phyloP scores from a whole-genome alignment of 345 rosid genomes.

The Aquilaria malaccensis region DNA sequence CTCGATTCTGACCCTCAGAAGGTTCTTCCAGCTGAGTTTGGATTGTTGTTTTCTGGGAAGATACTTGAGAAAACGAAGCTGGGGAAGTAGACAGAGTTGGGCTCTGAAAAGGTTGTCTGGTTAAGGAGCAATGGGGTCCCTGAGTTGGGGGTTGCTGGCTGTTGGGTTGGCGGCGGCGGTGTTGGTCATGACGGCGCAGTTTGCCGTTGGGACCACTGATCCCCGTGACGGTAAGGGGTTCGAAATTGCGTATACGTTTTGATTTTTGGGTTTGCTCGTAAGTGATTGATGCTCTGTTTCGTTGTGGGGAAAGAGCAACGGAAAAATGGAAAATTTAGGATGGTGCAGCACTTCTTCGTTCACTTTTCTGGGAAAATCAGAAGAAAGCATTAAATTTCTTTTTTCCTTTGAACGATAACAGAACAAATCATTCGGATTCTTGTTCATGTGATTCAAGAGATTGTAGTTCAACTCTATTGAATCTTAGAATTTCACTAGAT shows the following conservation, averaged over 20 bases:
- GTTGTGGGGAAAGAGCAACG: conserved; percentile 5
- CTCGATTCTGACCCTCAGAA: not conserved
- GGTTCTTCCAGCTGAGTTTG: not conserved
- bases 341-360: conserved; percentile 4
- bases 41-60: conserved; percentile 7
- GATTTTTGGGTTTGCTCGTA: not conserved
- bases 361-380: conserved; percentile 2
- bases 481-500: too few species aligned
- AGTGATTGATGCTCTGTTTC: conserved; percentile 13
- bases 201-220: conserved; percentile 43
- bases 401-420: not conserved
- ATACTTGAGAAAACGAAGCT: not conserved
- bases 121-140: conserved; percentile 31
- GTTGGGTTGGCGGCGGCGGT: conserved; percentile 28
- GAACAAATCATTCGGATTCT: not conserved
- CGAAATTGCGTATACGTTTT: not conserved
- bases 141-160: conserved; percentile 19
- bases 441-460: not conserved
- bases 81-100: not conserved
- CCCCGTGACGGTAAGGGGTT: conserved; percentile 52
- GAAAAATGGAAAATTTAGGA: conserved; percentile 1
- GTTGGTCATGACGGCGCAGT: conserved; percentile 29
- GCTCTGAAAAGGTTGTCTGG: not conserved
- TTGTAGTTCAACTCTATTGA: too few species aligned
- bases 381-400: not conserved